Evolutionary conservation across 2,329 filamentous ascomycete species (phyloP), one percentile per base, ranked within the genome.

Genomic region (Aspergillus niger): DNA sequence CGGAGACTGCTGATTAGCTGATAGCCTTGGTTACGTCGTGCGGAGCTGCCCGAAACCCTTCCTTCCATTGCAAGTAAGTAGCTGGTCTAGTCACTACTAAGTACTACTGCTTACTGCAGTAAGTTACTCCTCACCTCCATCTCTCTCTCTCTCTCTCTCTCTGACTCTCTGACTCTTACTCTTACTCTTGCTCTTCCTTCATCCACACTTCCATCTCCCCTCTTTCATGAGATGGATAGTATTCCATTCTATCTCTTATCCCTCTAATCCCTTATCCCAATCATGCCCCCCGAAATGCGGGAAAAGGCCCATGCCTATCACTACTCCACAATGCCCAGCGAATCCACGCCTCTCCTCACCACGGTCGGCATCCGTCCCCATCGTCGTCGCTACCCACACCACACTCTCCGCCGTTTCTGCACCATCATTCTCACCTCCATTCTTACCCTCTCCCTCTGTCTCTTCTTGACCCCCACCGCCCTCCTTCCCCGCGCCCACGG

Each of bases 371-470:
- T 80, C 60, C 73, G 72, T 39, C 77, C 74, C 8, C 72, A 63
- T 55, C 75, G 70, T 53, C 74, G 72, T 59, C 75, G 78, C 60
- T 80, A 80, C 61, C 76, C 74, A 8, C 80, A 81, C 61, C 71
- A 75, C 58, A 69, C 69, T 11, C 65, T 82, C 28, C 79, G 79
- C 32, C 77, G 74, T 44, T 69, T 73, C 57, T 82, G 79, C 69
- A 78, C 76, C 28, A 69, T 74, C 53, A 64, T 74, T 22, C 72
- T 83, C 6, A 70, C 70, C 20, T 67, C 70, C 24, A 64, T 78
- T 11, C 74, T 82, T 13, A 52, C 77, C 11, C 62, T 78, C 20
- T 70, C 74, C 17, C 62, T 78, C 8, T 65, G 78, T 24, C 69
- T 80, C 6, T 80, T 82, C 62, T 64, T 82, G 26, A 61, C 79